Evolutionary conservation across 768 basidiomycete species (phyloP).

Genomic region (Dictyophora rubrovolvata): DNA sequence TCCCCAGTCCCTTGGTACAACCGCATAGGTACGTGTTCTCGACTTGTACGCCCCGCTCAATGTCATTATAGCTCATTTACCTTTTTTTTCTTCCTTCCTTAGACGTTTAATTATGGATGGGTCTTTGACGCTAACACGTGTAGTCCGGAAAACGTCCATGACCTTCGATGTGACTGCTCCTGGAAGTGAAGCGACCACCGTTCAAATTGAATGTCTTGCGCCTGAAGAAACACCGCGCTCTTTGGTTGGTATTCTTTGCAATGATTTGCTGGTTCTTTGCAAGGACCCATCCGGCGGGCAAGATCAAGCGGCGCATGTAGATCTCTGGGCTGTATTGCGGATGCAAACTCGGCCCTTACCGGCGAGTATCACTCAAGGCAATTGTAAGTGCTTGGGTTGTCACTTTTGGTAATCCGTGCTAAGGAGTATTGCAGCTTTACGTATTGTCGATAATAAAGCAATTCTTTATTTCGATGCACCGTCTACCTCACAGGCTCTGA

Average conservation of each 20-base stretch:
- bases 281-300: conserved; percentile 75
- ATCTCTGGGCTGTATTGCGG: conserved; percentile 92
- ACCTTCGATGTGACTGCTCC: conserved; percentile 73
- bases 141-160: conserved; percentile 76
- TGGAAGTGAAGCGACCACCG: conserved; percentile 65
- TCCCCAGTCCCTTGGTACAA: conserved; percentile 95
- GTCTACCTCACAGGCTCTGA: conserved; percentile 73
- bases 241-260: conserved; percentile 77
- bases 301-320: conserved; percentile 65
- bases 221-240: conserved; percentile 77
- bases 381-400: conserved; percentile 36
- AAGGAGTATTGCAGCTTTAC: conserved; percentile 42
- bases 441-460: conserved; percentile 86
- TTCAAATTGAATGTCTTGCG: conserved; percentile 85
- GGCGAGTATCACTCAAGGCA: conserved; percentile 82
- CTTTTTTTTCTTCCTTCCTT: background rate
- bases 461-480: conserved; percentile 84
- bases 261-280: conserved; percentile 87
- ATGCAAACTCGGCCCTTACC: conserved; percentile 92
- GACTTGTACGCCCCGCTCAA: conserved; percentile 10
- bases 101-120: conserved; percentile 95
- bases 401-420: conserved; percentile 8
- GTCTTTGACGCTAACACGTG: conserved; percentile 70
- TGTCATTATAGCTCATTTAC: background rate
- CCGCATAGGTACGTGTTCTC: conserved; percentile 70